Evolutionary conservation across 2,329 filamentous ascomycete genomes (phyloP).

Genomic region (Aspergillus puulaauensis): DNA sequence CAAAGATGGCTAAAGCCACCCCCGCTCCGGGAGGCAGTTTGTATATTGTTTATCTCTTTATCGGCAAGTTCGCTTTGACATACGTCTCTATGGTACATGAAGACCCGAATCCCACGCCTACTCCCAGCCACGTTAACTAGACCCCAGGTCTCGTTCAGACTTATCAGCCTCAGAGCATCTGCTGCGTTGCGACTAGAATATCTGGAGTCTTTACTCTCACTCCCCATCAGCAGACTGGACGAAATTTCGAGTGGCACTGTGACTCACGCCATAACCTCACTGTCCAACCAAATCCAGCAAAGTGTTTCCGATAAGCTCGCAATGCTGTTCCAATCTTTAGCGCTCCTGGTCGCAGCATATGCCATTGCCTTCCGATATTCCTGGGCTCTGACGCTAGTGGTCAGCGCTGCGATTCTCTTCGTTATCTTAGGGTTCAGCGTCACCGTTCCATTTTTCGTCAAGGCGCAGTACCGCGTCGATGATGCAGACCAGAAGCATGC

Average conservation of each 20-base stretch:
- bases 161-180: conserved; percentile 51
- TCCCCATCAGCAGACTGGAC: conserved; percentile 51
- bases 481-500: neutral
- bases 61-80: conserved; percentile 33
- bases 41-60: conserved; percentile 38
- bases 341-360: conserved; percentile 47
- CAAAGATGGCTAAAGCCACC: neutral
- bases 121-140: neutral
- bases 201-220: conserved; percentile 49
- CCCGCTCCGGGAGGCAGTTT: neutral
- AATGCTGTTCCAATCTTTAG: conserved; percentile 41
- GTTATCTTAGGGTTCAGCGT: conserved; percentile 20
- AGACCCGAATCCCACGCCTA: neutral
- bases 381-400: conserved; percentile 53
- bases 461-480: neutral
- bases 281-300: conserved; percentile 53
- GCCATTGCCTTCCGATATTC: conserved; percentile 53
- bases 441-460: neutral
- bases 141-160: conserved; percentile 39
- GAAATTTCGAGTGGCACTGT: conserved; percentile 51
- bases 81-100: conserved; percentile 20
- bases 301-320: conserved; percentile 55
- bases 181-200: conserved; percentile 52
- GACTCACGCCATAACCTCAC: conserved; percentile 52
- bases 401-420: conserved; percentile 48